Base-by-base conservation (phyloP, 164 flowering plant genomes). In the Malania oleifera region DNA sequence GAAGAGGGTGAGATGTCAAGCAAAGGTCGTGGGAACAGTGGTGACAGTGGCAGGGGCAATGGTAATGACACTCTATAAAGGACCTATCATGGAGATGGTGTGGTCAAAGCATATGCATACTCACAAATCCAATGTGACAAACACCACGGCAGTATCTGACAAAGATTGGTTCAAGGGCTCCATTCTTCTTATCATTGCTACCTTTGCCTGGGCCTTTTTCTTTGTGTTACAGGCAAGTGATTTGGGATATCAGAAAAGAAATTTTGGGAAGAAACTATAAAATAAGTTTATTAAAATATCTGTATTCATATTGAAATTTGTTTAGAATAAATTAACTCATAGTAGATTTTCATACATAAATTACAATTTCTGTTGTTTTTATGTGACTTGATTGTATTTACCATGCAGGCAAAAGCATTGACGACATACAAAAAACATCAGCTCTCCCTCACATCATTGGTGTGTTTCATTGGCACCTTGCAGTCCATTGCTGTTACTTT, bases 1-100 rank as follows among this genome's bases (percentile, higher is more conserved):
- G 9, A 90, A 75, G 77, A 82, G 71, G 63, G 41, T 84, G 9
- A 81, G 91, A 52, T 80, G 89, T 77, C 91, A 84, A 72, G 98
- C 96, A 12, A 88, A 91, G 70, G 74, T 86, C 62, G 65, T 72
- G 15, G 98, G 98, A 63, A 91, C 98, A 3, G 25, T 78, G 26
- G 80, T 88, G 50, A 83, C 98, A n/a, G 91, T 91, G 29, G 86
- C 71, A 0, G 98, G 98, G 57, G 98, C 96, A 22, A 91, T 91
- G 98, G 54, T 89, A 63, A 88, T 91, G 98, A 91, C 96, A 38
- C 59, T 91, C 18, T 89, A 89, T 81, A 88, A 88, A 58, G 96
- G 95, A 15, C 71, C 70, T 24, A 67, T 86, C 47, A 60, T 88
- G 5, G 65, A 82, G 19, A 49, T 85, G 59, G 37, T 75, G 19